Evolutionary conservation across 2,329 filamentous ascomycete species (phyloP), one percentile per base, ranked within the genome.

Genomic region (Penicillium hordei): DNA sequence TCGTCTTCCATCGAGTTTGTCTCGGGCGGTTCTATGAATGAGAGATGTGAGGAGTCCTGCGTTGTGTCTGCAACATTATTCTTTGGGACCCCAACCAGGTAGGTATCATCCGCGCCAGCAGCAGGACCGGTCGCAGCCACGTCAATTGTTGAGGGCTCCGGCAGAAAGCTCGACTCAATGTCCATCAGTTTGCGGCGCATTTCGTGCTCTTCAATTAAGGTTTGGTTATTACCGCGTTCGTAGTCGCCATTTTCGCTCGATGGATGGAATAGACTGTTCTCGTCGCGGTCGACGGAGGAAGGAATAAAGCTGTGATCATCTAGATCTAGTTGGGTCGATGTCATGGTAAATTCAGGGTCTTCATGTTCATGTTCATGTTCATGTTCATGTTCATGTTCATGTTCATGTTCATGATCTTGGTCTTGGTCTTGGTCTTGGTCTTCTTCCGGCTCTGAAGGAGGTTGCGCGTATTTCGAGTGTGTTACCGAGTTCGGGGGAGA

Each of bases 121-220:
- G 60, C 63, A 13, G 64, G 61, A 19, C 71, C 64, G 36, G 59
- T 57, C 55, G 66, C 56, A 40, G 68, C 68, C 34, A 77, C 67
- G 19, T 75, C 73, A 23, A 80, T 70, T 2, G 75, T 74, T 3
- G 81, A 81, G 2, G 78, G 75, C 45, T 86, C 83, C 0, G 84
- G 84, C 44, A 87, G 60, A 63, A 87, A 87, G 66, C 84, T 87
- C 4, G 85, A 87, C 68, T 87, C 85, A 55, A 86, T 79, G 63
- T 87, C 84, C 77, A 84, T 80, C 61, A 87, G 70, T 61, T 82
- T 82, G 57, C 80, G 77, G 62, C 81, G 80, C 82, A 87, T 86
- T 65, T 85, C 83, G 52, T 75, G 76, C 69, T 87, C 84, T 64
- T 85, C 79, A 36, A 86, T 67, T 29, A 76, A 66, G 0, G 75